Conservation (phyloP, 768 basidiomycete genomes). For the Auricularia cornea region DNA sequence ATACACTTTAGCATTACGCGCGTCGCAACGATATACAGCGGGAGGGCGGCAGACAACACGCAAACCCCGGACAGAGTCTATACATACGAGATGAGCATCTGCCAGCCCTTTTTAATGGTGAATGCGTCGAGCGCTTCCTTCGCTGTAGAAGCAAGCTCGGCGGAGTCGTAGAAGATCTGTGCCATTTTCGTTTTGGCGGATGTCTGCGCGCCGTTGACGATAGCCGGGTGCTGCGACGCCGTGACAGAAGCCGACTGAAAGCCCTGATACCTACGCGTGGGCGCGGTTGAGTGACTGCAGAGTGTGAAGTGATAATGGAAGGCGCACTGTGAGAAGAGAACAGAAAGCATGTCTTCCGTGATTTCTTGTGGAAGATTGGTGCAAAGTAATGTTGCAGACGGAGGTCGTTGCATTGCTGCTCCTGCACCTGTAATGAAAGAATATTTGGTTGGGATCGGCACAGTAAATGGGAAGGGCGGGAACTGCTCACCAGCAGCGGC, state of each 20-base stretch:
- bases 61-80: constrained; percentile 5
- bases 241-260: constrained; percentile 65
- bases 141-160: constrained; percentile 66
- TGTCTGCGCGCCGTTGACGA: constrained; percentile 22
- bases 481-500: not conserved
- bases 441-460: not conserved
- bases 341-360: constrained; percentile 75
- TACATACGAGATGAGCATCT: constrained; percentile 72
- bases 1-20: not conserved
- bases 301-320: not conserved
- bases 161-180: constrained; percentile 67
- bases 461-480: not conserved
- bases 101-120: constrained; percentile 77
- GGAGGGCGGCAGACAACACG: not conserved
- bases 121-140: constrained; percentile 81
- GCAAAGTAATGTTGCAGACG: constrained; percentile 48
- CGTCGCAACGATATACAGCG: not conserved
- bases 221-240: constrained; percentile 32
- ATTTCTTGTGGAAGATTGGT: constrained; percentile 89
- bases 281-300: constrained; percentile 4
- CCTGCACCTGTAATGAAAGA: constrained; percentile 27
- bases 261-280: constrained; percentile 62
- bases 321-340: constrained; percentile 87
- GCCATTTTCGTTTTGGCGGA: constrained; percentile 72
- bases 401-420: constrained; percentile 37